Base-by-base conservation (phyloP, 306 rosid genomes). In the Lathyrus oleraceus region DNA sequence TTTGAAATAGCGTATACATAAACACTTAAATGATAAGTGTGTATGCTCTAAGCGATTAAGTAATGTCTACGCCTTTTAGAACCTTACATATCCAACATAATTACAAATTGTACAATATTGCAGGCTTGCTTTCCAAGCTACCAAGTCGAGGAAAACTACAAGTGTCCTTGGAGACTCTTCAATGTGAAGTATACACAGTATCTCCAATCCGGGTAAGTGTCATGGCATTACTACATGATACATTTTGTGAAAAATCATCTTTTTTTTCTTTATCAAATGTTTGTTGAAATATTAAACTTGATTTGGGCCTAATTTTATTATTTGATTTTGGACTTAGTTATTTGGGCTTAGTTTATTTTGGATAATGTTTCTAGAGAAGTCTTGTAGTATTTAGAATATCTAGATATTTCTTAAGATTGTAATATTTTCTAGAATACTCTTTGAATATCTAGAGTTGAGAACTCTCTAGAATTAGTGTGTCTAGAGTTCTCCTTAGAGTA, bases 121-220 rank as follows among this genome's bases (percentile, higher is more conserved):
- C 82, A 87, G 96, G 88, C 59, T 67, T 79, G 60, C 88, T 89
- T 77, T 79, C 73, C 63, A 76, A 70, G 59, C 65, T 87, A 62
- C 79, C 86, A 12, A 38, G 15, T 44, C 79, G 49, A 71, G 90
- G 75, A 72, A 81, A 57, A 15, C 67, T 87, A 42, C 74, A 85
- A 73, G 87, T 87, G 61, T 76, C 83, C 48, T 27, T 89, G 56
- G 62, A 65, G 49, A 83, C 90, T 1, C 81, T 89, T 4, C 75
- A 83, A 57, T 89, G 82, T 73, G 92, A 89, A 84, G 75, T 87
- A 61, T 89, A 77, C 57, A 87, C 90, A 17, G 71, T 87, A 38
- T 78, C 90, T 38, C 96, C 96, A 28, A 71, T 89, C 66, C 62
- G 65, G 79, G 88, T 85, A 5, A 66, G 81, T 78, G 61, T 43